Percentiles rank a stretch among this genome's conserved stretches.
phyloP scores from a whole-genome alignment of 1,284 basidiomycete genomes.

The Cryptococcus jaspeensis region DNA sequence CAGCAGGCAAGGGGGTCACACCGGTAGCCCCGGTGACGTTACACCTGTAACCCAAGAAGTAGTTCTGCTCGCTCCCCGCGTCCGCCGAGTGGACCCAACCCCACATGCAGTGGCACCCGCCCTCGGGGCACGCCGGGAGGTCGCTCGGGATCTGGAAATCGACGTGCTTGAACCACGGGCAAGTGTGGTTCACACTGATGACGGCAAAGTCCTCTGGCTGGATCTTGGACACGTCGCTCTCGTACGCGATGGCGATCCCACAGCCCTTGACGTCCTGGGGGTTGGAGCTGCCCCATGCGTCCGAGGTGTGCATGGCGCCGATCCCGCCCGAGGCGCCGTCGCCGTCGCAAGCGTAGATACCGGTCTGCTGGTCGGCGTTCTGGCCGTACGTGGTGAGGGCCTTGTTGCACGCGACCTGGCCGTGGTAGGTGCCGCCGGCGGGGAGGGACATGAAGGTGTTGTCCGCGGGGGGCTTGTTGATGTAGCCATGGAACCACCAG shows the following conservation, averaged over 20 bases:
- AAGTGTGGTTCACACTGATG: conserved; percentile 35
- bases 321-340: conserved; percentile 27
- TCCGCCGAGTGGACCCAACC: conserved; percentile 39
- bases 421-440: conserved; percentile 37
- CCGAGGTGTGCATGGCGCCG: conserved; percentile 43
- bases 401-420: conserved; percentile 42
- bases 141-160: conserved; percentile 42
- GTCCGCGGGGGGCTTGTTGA: conserved; percentile 35
- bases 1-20: conserved; percentile 28
- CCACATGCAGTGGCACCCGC: conserved; percentile 46
- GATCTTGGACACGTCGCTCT: conserved; percentile 33
- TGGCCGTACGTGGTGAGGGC: conserved; percentile 27
- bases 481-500: conserved; percentile 64
- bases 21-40: conserved; percentile 44
- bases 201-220: conserved; percentile 42
- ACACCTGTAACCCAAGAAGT: conserved; percentile 39
- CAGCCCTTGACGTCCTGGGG: conserved; percentile 44
- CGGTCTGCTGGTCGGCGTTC: conserved; percentile 23
- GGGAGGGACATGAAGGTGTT: conserved; percentile 43
- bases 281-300: conserved; percentile 28
- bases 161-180: conserved; percentile 43
- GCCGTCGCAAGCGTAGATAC: conserved; percentile 33
- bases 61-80: conserved; percentile 40
- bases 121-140: conserved; percentile 43
- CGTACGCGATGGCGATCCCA: conserved; percentile 34